Percentiles rank a stretch among this genome's conserved stretches.
These are phyloP conservation scores for Clonostachys chloroleuca DNA, from an alignment of 2,329 filamentous ascomycete species.

Conservation along the genomic window DNA sequence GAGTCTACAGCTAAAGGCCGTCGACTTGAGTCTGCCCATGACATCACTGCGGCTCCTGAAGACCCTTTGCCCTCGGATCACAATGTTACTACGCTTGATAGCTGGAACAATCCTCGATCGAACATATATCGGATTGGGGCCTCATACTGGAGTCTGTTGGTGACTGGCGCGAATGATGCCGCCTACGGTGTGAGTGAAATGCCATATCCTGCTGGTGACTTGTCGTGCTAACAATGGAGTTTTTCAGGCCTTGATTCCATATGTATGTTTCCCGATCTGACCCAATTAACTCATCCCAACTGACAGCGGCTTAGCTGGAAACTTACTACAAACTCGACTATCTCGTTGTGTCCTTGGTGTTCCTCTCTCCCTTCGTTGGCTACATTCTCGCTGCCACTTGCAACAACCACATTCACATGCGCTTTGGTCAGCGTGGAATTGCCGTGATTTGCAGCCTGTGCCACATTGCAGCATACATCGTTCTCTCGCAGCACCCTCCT, in stretches of 20 bases:
- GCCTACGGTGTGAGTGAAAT: constrained; percentile 46
- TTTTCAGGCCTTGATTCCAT: constrained; percentile 42
- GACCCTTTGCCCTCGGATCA: too few relatives aligned
- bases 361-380: not conserved
- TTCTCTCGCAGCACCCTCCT: not conserved
- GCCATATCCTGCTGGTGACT: not conserved
- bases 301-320: not conserved
- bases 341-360: not conserved
- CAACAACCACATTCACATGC: not conserved
- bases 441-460: not conserved
- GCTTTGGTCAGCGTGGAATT: not conserved
- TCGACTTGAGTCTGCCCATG: too few relatives aligned
- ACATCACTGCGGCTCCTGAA: too few relatives aligned
- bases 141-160: constrained; percentile 52
- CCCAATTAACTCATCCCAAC: too few relatives aligned
- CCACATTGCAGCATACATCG: not conserved
- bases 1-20: too few relatives aligned
- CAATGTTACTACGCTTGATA: constrained; percentile 13
- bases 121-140: constrained; percentile 45
- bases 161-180: constrained; percentile 54
- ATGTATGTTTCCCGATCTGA: constrained; percentile 28
- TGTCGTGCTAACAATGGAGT: constrained; percentile 2
- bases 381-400: not conserved
- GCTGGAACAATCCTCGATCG: constrained; percentile 42
- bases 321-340: not conserved